A percentile compares a stretch with the other conserved stretches of the same genome.
Evolutionary conservation across 139 green algal genomes (phyloP).

Genomic region (Volvox africanus): DNA sequence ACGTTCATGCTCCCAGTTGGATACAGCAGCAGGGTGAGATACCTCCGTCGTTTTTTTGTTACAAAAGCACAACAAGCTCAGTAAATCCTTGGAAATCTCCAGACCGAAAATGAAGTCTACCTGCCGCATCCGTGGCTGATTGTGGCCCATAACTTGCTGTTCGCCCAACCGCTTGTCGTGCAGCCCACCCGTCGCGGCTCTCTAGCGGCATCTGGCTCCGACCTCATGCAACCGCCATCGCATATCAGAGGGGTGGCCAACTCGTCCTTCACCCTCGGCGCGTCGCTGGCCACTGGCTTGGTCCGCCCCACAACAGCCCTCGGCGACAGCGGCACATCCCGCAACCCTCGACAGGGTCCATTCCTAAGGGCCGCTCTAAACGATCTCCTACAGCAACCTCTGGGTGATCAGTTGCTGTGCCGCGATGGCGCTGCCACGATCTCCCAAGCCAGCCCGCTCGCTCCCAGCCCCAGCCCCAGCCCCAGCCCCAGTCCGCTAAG

Average conservation of each 20-base stretch:
- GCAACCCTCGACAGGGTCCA: neutral
- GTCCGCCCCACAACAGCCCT: neutral
- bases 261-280: neutral
- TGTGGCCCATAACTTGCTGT: too few relatives aligned
- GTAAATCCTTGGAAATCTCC: too few relatives aligned
- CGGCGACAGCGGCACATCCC: neutral
- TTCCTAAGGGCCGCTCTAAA: neutral
- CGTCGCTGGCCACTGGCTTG: neutral
- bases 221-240: neutral
- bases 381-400: neutral
- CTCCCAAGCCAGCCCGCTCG: neutral
- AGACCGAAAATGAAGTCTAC: too few relatives aligned
- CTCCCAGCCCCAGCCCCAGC: neutral
- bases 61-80: neutral
- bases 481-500: neutral
- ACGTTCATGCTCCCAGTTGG: neutral
- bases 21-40: neutral
- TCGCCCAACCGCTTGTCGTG: too few relatives aligned
- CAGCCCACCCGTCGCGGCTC: too few relatives aligned
- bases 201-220: too few relatives aligned
- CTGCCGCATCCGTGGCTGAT: too few relatives aligned
- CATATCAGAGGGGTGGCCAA: neutral
- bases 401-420: neutral
- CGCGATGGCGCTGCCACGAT: neutral
- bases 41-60: neutral